Base-by-base conservation (phyloP, 495 filamentous ascomycete species). In the Thermothielavioides terrestris region DNA sequence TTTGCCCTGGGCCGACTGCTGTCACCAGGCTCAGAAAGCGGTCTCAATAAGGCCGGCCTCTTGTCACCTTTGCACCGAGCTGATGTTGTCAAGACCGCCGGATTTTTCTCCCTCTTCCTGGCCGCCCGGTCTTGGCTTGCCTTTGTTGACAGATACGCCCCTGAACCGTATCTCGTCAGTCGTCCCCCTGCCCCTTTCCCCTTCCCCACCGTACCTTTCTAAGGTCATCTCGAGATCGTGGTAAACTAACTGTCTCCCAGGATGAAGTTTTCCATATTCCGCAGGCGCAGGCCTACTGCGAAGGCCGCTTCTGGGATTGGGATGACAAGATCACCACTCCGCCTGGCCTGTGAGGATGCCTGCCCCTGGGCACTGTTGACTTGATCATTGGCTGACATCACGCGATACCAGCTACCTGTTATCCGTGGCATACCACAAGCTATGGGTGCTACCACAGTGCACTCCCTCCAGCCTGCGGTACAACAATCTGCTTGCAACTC, bases 281-380 rank as follows among this genome's bases (percentile, higher is more conserved):
- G 2, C 92, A 98, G 67, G 89, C 89, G 0, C 85, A 94, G 46
- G 75, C 76, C 8, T 98, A 97, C 64, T 95, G 90, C 67, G 56
- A 74, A 17, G 82, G 85, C 15, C 73, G 78, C 23, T 96, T 82
- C 69, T 62, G 64, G 26, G 68, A 82, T 15, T 98, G 94, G 94
- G 90, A 98, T 66, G 85, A 88, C 12, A 97, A 96, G 61, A 88
- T 98, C 53, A 98, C 92, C 8, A 98, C 92, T 2, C 92, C 92
- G 2, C 89, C 92, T 6, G 94, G 90, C 17, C 73, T 97, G 71
- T 95, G 75, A 58, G 72, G 18, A 21, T 26, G 11, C n/a, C n/a
- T n/a, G n/a, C 4, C 34, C 25, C 4, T 37, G 4, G 17, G 7
- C 6, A 12, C 46, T 28, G 28, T 28, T 35, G 15, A 10, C 4